Conservation (phyloP, 768 basidiomycete species). For the Hygrophorus russula region DNA sequence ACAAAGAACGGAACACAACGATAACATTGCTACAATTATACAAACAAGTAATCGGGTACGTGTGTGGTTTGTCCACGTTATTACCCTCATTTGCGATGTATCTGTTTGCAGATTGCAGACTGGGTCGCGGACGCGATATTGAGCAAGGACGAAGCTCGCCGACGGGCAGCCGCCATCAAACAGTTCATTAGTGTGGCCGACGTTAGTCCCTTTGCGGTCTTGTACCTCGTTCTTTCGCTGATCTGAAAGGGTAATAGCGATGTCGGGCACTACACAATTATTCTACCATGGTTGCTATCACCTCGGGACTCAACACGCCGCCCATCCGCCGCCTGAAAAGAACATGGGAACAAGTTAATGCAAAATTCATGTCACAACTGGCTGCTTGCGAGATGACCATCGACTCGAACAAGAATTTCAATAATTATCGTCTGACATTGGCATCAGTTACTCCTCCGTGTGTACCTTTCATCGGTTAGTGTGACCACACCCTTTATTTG, state of each 20-base stretch:
- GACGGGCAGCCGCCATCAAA: conserved; percentile 73
- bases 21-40: conserved; percentile 83
- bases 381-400: conserved; percentile 80
- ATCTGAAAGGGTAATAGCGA: conserved; percentile 39
- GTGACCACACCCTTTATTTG: conserved; percentile 10
- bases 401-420: conserved; percentile 90
- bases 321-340: conserved; percentile 88
- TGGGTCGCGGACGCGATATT: conserved; percentile 90
- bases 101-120: conserved; percentile 59
- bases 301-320: conserved; percentile 88
- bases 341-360: conserved; percentile 84
- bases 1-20: conserved; percentile 57
- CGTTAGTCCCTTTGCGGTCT: conserved; percentile 33
- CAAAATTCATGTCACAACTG: conserved; percentile 63
- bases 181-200: conserved; percentile 89
- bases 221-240: conserved; percentile 1
- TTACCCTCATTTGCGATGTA: background rate
- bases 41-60: conserved; percentile 77
- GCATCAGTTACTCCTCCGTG: conserved; percentile 83
- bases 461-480: conserved; percentile 87
- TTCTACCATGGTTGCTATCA: conserved; percentile 93
- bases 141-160: conserved; percentile 68
- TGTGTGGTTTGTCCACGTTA: background rate
- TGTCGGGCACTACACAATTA: conserved; percentile 88
- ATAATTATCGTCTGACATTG: conserved; percentile 78